Evolutionary conservation across 2,329 filamentous ascomycete genomes (phyloP).

Genomic region (Colletotrichum phormii): DNA sequence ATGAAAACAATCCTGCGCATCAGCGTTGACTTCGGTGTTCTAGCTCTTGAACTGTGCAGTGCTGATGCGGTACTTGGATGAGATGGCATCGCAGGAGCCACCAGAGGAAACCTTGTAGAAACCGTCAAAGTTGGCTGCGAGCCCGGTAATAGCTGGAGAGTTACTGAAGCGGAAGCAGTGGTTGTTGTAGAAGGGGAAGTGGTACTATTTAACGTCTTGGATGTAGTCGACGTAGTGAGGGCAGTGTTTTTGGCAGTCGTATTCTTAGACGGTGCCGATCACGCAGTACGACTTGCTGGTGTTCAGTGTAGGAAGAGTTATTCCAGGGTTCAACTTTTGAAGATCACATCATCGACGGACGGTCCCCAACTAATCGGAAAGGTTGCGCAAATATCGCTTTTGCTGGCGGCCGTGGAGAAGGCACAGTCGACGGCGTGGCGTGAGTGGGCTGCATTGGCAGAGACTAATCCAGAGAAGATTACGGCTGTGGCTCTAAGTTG

Average conservation of each 20-base stretch:
- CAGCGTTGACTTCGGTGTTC: slow-evolving; percentile 19
- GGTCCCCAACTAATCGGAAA: not conserved
- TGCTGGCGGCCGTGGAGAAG: not conserved
- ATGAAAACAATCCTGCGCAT: not conserved
- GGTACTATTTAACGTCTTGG: not conserved
- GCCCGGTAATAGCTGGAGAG: slow-evolving; percentile 12
- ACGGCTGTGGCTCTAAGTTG: not conserved
- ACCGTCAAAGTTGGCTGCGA: slow-evolving; percentile 9
- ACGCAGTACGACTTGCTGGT: not conserved
- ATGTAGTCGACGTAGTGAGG: not conserved
- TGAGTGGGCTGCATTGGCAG: not conserved
- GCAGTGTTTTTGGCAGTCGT: not conserved
- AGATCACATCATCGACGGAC: not conserved
- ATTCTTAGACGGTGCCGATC: not conserved
- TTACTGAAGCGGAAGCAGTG: not conserved
- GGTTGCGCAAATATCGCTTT: not conserved
- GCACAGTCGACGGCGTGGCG: not conserved
- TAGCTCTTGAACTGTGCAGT: slow-evolving; percentile 40
- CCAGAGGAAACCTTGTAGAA: slow-evolving; percentile 18
- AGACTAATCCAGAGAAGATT: not conserved
- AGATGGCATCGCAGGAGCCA: slow-evolving; percentile 18
- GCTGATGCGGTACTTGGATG: slow-evolving; percentile 40
- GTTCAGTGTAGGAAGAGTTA: not conserved
- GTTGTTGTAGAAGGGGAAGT: not conserved
- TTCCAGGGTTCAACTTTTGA: not conserved